Evolutionary conservation across 2,329 filamentous ascomycete genomes (phyloP).

Genomic region (Colletotrichum viniferum): DNA sequence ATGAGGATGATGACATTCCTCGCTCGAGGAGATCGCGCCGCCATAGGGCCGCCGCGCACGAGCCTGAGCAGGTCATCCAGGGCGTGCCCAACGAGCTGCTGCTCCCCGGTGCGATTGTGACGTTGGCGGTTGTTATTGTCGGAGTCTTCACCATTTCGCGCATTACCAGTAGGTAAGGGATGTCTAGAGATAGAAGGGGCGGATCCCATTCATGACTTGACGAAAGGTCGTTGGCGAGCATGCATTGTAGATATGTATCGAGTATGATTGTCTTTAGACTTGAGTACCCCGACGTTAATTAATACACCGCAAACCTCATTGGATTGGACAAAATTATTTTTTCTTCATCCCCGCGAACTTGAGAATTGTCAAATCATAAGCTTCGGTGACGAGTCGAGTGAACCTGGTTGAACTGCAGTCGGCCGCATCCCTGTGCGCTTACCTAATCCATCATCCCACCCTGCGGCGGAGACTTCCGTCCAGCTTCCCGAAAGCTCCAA

Average conservation of each 20-base stretch:
- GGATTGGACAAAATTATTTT: not conserved
- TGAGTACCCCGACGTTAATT: conserved; percentile 22
- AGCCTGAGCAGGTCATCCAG: conserved; percentile 80
- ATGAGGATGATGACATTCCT: conserved; percentile 58
- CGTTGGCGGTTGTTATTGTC: conserved; percentile 91
- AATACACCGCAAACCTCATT: conserved; percentile 15
- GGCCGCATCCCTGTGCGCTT: not conserved
- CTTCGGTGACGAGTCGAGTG: not conserved
- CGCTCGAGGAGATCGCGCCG: conserved; percentile 49
- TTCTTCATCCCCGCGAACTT: not conserved
- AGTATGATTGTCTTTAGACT: conserved; percentile 24
- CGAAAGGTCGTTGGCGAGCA: conserved; percentile 30
- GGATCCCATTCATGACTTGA: conserved; percentile 37
- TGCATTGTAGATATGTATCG: conserved; percentile 35
- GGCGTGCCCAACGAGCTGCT: conserved; percentile 95
- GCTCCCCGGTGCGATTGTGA: conserved; percentile 91
- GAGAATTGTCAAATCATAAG: not conserved
- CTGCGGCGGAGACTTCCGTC: conserved; percentile 10
- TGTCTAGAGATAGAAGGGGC: conserved; percentile 12
- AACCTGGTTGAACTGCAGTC: not conserved
- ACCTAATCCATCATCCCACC: not conserved
- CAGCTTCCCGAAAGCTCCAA: conserved; percentile 17
- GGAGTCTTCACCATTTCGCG: conserved; percentile 90
- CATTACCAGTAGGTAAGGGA: conserved; percentile 56
- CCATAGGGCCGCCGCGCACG: conserved; percentile 37